Base-by-base conservation (phyloP, 768 basidiomycete genomes). In the Lentinus brumalis region DNA sequence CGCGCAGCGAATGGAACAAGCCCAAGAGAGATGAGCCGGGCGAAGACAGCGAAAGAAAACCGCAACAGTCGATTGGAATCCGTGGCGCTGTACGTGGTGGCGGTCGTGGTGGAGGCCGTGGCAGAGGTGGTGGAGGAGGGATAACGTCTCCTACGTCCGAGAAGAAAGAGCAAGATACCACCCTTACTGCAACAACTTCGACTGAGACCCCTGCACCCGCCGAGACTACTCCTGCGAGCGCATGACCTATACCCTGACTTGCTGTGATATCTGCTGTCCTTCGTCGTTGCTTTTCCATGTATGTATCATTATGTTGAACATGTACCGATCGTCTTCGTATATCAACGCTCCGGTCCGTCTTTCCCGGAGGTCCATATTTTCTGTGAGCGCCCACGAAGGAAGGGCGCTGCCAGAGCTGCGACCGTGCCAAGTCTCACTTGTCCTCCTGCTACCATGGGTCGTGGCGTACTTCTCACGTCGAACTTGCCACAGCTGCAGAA, bases 401-500 rank as follows among this genome's bases (percentile, higher is more conserved):
- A 35, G 35, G 3, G 16, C 16, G 31, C 50, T 39, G 29, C 21
- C 21, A 5, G 46, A 18, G 18, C 11, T 12, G 12, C n/a, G 12
- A 10, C 12, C 5, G 11, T 14, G 3, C 26, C 31, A 11, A 12
- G 31, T 31, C n/a, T 10, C 12, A 5, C 50, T n/a, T 16, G 16
- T n/a, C 26, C 50, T 46, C 10, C 21, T 38, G 6, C 38, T 41
- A n/a, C 45, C 18, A 84, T 83, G 82, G 83, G 79, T 66, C 82
- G 92, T 59, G 91, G 91, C 51, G 81, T 89, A 53, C 82, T 94
- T 57, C 83, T 96, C 66, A 89, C 92, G 35, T 85, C 91, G 15
- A 96, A 96, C 70, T 84, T 98, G 9, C 96, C 97, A 0, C 94
- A 97, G 71, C 82, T 99, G 8, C 96, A 98, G 74, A 98, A 98